Base-by-base conservation (phyloP, 306 rosid genomes). In the Glycine soja region DNA sequence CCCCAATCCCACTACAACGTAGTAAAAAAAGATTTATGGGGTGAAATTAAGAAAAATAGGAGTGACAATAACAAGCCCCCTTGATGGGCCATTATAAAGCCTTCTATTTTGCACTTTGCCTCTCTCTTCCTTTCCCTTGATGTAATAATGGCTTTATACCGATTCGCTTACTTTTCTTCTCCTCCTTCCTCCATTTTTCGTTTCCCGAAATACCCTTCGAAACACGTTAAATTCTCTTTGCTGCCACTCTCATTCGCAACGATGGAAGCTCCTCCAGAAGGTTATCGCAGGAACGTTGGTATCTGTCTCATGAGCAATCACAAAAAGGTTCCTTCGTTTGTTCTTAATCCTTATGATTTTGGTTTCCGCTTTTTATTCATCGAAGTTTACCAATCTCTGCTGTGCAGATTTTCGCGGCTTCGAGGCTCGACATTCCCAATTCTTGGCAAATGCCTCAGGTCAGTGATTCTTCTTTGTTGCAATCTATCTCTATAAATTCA, bases 401-500 rank as follows among this genome's bases (percentile, higher is more conserved):
- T 52, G 14, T 70, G 54, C 61, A 86, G 89, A 30, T 86, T 47
- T 93, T 95, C 70, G 84, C 91, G 34, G 97, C 97, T 84, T 89
- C 97, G 10, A 86, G 99, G 85, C 81, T 95, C 16, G 95, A 91
- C 83, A 67, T 85, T 74, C 97, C 97, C 30, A 43, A 76, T 86
- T 62, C 94, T 45, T 93, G 99, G 99, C 97, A 95, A 91, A 95
- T 95, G 99, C 97, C 99, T 0, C 97, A 95, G 94, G 98, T 93
- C 40, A 81, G 6, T 10, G 75, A 6, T 69, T 62, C 11, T 58
- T 74, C 13, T 46, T 45, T 32, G 9, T 10, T 6, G 66, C 36
- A 8, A 9, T 2, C 13, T 58, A 10, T 18, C 34, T 24, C 30
- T 24, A 24, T 24, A 24, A 24, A 24, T 24, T 24, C 30, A 24